phyloP scores from a whole-genome alignment of 805 yeast species.

The Starmerella gropengiesseri region DNA sequence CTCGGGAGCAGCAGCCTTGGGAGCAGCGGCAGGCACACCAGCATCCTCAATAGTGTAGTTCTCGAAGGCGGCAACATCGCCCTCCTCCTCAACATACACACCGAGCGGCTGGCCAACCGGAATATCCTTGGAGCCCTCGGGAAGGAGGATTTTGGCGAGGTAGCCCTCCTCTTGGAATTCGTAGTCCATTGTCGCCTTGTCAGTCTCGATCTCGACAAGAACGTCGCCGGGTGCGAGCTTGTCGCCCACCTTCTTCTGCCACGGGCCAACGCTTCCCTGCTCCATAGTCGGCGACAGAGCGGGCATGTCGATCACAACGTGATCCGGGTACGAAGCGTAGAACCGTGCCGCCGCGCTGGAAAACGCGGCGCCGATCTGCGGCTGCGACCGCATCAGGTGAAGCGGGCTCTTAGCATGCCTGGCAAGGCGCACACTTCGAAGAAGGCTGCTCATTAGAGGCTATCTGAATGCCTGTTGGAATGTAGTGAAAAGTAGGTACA shows the following conservation, averaged over 20 bases:
- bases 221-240: slow-evolving; percentile 82
- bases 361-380: slow-evolving; percentile 13
- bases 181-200: slow-evolving; percentile 95
- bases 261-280: slow-evolving; percentile 78
- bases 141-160: slow-evolving; percentile 58
- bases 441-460: slow-evolving; percentile 18
- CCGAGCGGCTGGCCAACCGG: slow-evolving; percentile 96
- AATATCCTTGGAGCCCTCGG: slow-evolving; percentile 68
- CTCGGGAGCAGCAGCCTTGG: slow-evolving; percentile 11
- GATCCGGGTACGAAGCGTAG: slow-evolving; percentile 52
- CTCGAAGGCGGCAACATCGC: slow-evolving; percentile 78
- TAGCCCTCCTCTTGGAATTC: slow-evolving; percentile 96
- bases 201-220: slow-evolving; percentile 94
- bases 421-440: slow-evolving; percentile 19
- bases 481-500: slow-evolving; percentile 6
- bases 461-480: neutral
- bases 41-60: slow-evolving; percentile 74
- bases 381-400: slow-evolving; percentile 12
- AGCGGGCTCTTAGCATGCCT: slow-evolving; percentile 14
- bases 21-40: slow-evolving; percentile 35
- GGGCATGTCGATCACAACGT: slow-evolving; percentile 90
- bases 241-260: slow-evolving; percentile 90
- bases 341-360: slow-evolving; percentile 22
- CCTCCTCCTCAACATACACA: slow-evolving; percentile 81
- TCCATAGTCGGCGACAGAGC: slow-evolving; percentile 99